A percentile compares a stretch with the other conserved stretches of the same genome.
phyloP scores from a whole-genome alignment of 1,139 yeast species.

The Groenewaldozyma auringiensis region DNA sequence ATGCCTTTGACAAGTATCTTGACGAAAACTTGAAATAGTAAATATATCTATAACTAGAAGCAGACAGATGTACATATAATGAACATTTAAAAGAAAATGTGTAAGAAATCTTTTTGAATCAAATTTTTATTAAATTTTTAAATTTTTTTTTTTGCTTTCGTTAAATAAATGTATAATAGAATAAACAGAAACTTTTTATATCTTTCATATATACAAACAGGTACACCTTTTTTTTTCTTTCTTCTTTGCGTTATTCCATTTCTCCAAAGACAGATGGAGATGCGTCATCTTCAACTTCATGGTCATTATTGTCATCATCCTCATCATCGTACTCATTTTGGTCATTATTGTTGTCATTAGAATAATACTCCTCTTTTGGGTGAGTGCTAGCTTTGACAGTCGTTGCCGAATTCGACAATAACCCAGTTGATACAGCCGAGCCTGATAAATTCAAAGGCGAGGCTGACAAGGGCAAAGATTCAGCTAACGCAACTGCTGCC shows the following conservation, averaged over 20 bases:
- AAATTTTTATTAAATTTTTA: background rate
- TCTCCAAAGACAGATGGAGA: constrained; percentile 23
- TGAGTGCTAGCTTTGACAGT: background rate
- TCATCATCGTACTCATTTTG: constrained; percentile 10
- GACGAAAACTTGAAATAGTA: constrained; percentile 15
- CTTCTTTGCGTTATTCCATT: constrained; percentile 18
- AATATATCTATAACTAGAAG: too few relatives aligned
- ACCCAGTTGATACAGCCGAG: background rate
- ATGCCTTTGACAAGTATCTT: constrained; percentile 83
- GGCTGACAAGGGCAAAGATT: background rate
- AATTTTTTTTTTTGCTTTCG: background rate
- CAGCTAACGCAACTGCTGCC: constrained; percentile 2
- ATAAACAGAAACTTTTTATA: background rate
- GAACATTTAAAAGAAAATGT: too few relatives aligned
- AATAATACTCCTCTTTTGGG: constrained; percentile 15
- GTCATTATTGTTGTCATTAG: constrained; percentile 12
- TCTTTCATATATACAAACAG: background rate
- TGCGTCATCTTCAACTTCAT: constrained; percentile 6
- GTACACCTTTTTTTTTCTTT: background rate
- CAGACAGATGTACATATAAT: constrained; percentile 9
- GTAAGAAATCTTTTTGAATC: background rate
- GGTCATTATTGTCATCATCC: constrained; percentile 15
- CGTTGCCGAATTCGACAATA: background rate
- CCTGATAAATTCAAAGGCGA: background rate
- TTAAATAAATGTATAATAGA: background rate